A percentile compares a stretch with the other conserved stretches of the same genome.
Conservation (phyloP, 163 green algal genomes). For the Prototheca stagnorum region DNA sequence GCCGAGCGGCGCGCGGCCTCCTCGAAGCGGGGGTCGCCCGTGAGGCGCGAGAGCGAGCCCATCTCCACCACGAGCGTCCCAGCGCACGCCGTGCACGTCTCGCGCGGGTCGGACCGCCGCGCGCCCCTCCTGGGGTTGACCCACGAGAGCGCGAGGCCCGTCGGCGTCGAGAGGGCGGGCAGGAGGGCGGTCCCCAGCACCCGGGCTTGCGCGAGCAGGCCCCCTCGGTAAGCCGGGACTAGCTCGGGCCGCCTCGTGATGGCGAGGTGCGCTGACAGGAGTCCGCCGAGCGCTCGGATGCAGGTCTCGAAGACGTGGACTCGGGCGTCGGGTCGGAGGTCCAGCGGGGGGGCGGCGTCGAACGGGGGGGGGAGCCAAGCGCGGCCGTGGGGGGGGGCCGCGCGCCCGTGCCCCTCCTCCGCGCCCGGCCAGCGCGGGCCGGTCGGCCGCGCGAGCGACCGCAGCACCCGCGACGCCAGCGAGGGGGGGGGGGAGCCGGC, state of each 20-base stretch:
- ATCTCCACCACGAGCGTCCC: constrained; percentile 86
- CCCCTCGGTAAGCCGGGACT: constrained; percentile 36
- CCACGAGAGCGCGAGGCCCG: constrained; percentile 56
- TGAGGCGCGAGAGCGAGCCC: constrained; percentile 53
- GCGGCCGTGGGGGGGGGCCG: too few relatives aligned
- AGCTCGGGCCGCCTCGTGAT: constrained; percentile 3
- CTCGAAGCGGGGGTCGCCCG: constrained; percentile 41
- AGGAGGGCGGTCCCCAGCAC: constrained; percentile 64
- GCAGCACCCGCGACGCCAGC: too few relatives aligned
- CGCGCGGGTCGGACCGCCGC: constrained; percentile 23
- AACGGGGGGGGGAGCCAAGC: too few relatives aligned
- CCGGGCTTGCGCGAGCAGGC: constrained; percentile 49
- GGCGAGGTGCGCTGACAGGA: constrained; percentile 52
- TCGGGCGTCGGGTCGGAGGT: constrained; percentile 23
- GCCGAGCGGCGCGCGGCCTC: constrained; percentile 27
- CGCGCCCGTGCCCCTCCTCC: too few relatives aligned
- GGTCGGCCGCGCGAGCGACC: too few relatives aligned
- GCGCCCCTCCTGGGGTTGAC: constrained; percentile 56
- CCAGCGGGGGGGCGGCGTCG: constrained; percentile 4
- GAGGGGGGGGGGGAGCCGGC: too few relatives aligned
- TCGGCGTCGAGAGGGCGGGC: constrained; percentile 73
- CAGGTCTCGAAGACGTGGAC: constrained; percentile 81
- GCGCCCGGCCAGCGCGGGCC: too few relatives aligned
- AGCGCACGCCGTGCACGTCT: constrained; percentile 77
- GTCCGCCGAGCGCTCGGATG: constrained; percentile 69